Base-by-base conservation (phyloP, 23 red algal species). In the Agarophyton chilense region DNA sequence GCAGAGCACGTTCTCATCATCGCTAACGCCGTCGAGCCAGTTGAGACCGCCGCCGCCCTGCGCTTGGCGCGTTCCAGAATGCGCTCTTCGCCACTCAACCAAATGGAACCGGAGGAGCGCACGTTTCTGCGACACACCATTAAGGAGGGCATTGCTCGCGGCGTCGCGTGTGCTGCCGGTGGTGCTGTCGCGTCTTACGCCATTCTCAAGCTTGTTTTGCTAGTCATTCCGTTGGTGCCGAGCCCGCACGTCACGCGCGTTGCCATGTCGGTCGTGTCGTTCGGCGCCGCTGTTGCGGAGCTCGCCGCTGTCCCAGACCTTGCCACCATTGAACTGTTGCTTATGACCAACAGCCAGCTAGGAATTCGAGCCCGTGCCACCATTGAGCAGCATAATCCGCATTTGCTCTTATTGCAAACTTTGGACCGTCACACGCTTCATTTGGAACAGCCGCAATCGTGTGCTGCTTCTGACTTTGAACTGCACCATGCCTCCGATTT, bases 81-180 rank as follows among this genome's bases (percentile, higher is more conserved):
- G 35, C 50, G 71, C 31, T 9, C 50, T 21, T 46, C 52, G 13
- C 58, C 52, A 1, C 2, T 49, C 2, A 52, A 41, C 49, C 52
- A 41, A 19, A 10, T 77, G 17, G 39, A 17, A 32, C 82, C 82
- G 13, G 35, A 58, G 17, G 83, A 88, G 50, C 66, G 50, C 2
- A 60, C 12, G 22, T 77, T 88, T 21, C 67, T 88, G 32, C 35
- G 67, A 39, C 64, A 55, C 32, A 57, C 49, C 4, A 21, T 88
- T 43, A 52, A 77, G 32, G 83, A 88, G 22, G 83, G 67, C 64
- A 67, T 77, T 2, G 66, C 83, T 7, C 58, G 83, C 19, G 83
- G 67, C 60, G 42, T 88, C 51, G 83, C 83, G 5, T 75, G 83
- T 26, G 83, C 83, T 4, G 83, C 71, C 18, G 83, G 83, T n/a